Conservation (phyloP, 2,329 filamentous ascomycete species). For the Blumeria graminis region DNA sequence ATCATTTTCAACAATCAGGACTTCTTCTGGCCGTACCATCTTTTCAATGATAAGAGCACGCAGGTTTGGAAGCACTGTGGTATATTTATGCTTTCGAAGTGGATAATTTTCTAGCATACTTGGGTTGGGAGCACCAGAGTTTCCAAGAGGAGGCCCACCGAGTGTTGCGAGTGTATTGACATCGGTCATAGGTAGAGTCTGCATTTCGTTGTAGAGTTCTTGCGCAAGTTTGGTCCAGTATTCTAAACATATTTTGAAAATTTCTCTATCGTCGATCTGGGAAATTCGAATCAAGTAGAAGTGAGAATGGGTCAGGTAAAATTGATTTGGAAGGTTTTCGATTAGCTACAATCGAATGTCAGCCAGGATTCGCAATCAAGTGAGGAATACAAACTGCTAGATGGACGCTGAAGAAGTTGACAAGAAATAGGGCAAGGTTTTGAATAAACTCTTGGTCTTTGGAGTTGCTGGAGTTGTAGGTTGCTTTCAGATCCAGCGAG, state of each 20-base stretch:
- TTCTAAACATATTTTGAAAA: slow-evolving; percentile 97
- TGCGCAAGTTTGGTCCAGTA: slow-evolving; percentile 98
- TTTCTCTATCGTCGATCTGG: slow-evolving; percentile 94
- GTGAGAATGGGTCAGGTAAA: slow-evolving; percentile 86
- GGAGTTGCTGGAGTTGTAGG: slow-evolving; percentile 76
- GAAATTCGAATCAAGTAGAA: slow-evolving; percentile 97
- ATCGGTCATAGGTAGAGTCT: slow-evolving; percentile 79
- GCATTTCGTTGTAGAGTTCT: slow-evolving; percentile 97
- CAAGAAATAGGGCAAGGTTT: slow-evolving; percentile 84
- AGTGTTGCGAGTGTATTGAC: slow-evolving; percentile 73
- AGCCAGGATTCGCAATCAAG: slow-evolving; percentile 6
- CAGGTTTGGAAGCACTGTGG: slow-evolving; percentile 77
- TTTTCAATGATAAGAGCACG: slow-evolving; percentile 98
- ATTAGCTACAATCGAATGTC: slow-evolving; percentile 35
- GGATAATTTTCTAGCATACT: slow-evolving; percentile 71
- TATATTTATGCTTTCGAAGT: slow-evolving; percentile 93
- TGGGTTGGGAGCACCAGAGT: slow-evolving; percentile 67
- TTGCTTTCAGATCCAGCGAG: slow-evolving; percentile 68
- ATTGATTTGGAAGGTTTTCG: slow-evolving; percentile 82
- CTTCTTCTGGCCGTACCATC: slow-evolving; percentile 96
- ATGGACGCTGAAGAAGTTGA: slow-evolving; percentile 91
- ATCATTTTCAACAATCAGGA: slow-evolving; percentile 97
- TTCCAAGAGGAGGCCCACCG: slow-evolving; percentile 42
- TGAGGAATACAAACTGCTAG: slow-evolving; percentile 34
- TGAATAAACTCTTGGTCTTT: slow-evolving; percentile 94